Evolutionary conservation across 2,329 filamentous ascomycete species (phyloP), one percentile per base, ranked within the genome.

Genomic region (Diplodia scrobiculata): DNA sequence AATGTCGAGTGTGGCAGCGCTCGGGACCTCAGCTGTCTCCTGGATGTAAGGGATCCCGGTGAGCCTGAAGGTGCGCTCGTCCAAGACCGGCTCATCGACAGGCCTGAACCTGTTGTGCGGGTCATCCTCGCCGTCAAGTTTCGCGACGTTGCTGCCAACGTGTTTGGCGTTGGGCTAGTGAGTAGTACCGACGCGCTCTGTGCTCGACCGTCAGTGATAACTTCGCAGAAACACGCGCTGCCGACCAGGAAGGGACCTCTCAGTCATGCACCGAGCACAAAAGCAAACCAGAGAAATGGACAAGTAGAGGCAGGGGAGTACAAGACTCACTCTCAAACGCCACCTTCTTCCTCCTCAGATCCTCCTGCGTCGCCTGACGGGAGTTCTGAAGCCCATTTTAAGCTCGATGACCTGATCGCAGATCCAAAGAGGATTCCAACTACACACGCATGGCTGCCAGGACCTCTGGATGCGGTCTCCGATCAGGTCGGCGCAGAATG

Each of bases 21-120:
- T 36, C 19, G 36, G 25, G 7, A 11, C 21, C 6, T n/a, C 36
- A 17, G 13, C 54, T 7, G 21, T 29, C 21, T 58, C 68, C 51
- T 71, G 68, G 63, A 78, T 79, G 67, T 83, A 84, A 11, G 81
- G 80, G 67, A 83, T 81, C 2, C 81, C 81, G 1, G 81, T 83
- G 63, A 83, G 69, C 69, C 77, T 81, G 69, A 78, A 81, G 0
- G 77, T 78, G 27, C 79, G 68, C 72, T 82, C 80, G 66, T 72
- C 72, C 36, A 83, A 68, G 25, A 73, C 66, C 0, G 79, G 76
- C 67, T 80, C 78, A 53, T 79, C 77, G 1, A 79, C 68, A 0
- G 80, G 80, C 68, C 74, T 71, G 13, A 73, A 71, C 17, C 78
- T 73, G 41, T 79, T 78, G 67, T 79, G 71, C 13, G 72, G 71